Evolutionary conservation across 2,329 filamentous ascomycete genomes (phyloP), one percentile per base, ranked within the genome.

Genomic region (Neopestalotiopsis clavispora): DNA sequence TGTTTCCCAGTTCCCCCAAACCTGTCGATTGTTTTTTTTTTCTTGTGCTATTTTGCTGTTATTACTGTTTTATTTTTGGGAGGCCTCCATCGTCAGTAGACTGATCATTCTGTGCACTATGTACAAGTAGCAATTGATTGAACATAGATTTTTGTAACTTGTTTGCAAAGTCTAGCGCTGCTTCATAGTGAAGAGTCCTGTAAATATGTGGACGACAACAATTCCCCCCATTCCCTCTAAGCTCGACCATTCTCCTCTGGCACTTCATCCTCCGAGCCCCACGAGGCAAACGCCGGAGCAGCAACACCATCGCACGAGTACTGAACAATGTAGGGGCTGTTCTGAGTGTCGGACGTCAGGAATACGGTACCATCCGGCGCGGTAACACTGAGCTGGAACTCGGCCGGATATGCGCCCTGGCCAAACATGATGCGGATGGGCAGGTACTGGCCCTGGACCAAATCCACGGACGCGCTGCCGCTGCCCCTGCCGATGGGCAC

Each of bases 371-470:
- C 62, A 23, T 65, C 62, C 9, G 62, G 62, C 12, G 62, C 62
- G 1, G 38, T 34, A 0, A 65, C 42, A 30, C 38, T 49, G 10
- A 65, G n/a, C 23, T 65, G 38, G 20, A 65, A 65, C 20, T 23
- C 30, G 23, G 62, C 62, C 4, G n/a, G 20, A 17, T 12, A 34
- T 17, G 45, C 34, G 23, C 62, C 62, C 42, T 65, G 62, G 13
- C n/a, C 62, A 17, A 65, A 65, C 62, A 65, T 65, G 38, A 65
- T 65, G 14, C 62, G 62, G 4, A 65, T 52, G 0, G 62, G 62
- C 23, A 49, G 13, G 23, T 65, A 65, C 38, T 65, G 32, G 4
- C 62, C 62, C 23, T 23, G 20, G n/a, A 52, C 30, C n/a, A 65
- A 17, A 14, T 65, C 42, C 7, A 65, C 23, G 4, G 62, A 49